These are phyloP conservation scores for Botrytis fabae DNA, from an alignment of 2,329 filamentous ascomycete species.

Conservation along the genomic window DNA sequence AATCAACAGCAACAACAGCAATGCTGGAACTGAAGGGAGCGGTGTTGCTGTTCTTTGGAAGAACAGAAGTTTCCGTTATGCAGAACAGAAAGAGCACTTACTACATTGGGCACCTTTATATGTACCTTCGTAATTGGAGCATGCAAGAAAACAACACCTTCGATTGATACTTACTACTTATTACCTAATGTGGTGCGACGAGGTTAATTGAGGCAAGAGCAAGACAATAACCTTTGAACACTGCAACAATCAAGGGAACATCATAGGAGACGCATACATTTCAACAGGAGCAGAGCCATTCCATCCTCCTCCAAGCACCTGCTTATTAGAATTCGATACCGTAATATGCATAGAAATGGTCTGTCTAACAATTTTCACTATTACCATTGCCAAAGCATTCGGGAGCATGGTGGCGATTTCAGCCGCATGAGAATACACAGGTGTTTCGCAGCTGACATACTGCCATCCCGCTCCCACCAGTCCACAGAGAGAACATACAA, in stretches of 20 bases:
- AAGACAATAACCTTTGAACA: background rate
- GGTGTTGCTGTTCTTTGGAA: background rate
- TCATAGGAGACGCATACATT: too few relatives aligned
- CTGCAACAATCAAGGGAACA: background rate
- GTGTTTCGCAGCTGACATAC: background rate
- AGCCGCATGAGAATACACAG: background rate
- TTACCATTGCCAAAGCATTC: background rate
- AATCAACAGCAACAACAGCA: background rate
- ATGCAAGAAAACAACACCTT: background rate
- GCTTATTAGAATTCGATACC: background rate
- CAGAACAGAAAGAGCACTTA: background rate
- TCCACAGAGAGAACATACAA: background rate
- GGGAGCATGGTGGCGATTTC: too few relatives aligned
- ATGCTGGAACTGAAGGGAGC: background rate
- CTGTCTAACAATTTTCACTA: background rate
- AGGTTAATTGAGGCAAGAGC: background rate
- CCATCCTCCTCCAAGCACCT: too few relatives aligned
- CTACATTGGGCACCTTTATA: background rate
- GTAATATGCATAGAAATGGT: background rate
- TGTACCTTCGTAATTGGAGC: background rate
- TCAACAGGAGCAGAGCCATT: background rate
- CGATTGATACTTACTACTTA: background rate
- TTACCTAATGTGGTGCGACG: background rate
- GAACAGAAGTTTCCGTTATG: background rate
- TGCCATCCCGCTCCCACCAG: background rate